Evolutionary conservation across 495 filamentous ascomycete species (phyloP).

Genomic region (Penicillium canescens): DNA sequence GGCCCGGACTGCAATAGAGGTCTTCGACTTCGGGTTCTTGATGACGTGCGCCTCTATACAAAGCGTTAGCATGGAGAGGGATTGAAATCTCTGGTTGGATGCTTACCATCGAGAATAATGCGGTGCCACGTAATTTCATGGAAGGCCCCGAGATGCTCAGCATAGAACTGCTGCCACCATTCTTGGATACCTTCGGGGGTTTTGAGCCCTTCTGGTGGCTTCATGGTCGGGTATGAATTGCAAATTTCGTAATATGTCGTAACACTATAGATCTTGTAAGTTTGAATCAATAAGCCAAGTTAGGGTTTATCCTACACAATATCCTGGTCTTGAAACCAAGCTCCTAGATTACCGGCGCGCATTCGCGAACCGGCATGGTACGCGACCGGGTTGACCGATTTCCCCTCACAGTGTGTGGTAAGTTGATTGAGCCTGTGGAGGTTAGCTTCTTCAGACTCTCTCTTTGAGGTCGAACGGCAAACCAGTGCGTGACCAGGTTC

Average conservation of each 20-base stretch:
- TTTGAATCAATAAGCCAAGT: background rate
- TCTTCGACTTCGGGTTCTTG: constrained; percentile 53
- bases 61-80: background rate
- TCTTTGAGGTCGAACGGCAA: background rate
- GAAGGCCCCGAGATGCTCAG: constrained; percentile 38
- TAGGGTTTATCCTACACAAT: constrained; percentile 23
- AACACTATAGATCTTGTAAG: constrained; percentile 16
- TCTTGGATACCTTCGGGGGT: constrained; percentile 25
- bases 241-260: constrained; percentile 58
- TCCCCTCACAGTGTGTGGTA: constrained; percentile 20
- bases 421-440: background rate
- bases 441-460: background rate
- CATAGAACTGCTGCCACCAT: constrained; percentile 36
- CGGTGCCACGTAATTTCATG: constrained; percentile 54
- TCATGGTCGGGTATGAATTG: constrained; percentile 45
- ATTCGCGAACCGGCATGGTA: constrained; percentile 12
- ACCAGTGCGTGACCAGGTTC: constrained; percentile 46
- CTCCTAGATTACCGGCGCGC: constrained; percentile 4
- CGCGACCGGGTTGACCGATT: constrained; percentile 11
- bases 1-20: constrained; percentile 53
- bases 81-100: background rate
- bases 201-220: constrained; percentile 23
- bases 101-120: constrained; percentile 58
- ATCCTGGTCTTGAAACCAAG: constrained; percentile 14
- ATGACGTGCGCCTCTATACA: constrained; percentile 53